phyloP scores from a whole-genome alignment of 768 basidiomycete genomes.

The Termitomyces sp. region DNA sequence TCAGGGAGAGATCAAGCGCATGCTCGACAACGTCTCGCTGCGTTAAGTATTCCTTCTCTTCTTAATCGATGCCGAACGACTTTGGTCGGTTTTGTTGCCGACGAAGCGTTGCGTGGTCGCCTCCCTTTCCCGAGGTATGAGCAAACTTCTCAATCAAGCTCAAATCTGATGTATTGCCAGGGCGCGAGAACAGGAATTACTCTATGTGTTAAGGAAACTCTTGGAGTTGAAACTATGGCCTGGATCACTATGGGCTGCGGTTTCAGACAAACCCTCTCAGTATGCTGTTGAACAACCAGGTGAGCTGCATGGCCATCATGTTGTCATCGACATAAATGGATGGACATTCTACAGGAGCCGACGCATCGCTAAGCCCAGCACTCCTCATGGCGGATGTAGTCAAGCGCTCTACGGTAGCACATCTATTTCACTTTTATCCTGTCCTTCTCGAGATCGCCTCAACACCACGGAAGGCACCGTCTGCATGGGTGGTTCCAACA shows the following conservation, averaged over 20 bases:
- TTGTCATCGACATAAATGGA: not conserved
- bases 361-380: constrained; percentile 43
- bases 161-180: constrained; percentile 31
- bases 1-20: constrained; percentile 60
- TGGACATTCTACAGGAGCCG: constrained; percentile 27
- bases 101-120: constrained; percentile 79
- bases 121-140: constrained; percentile 82
- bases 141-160: not conserved
- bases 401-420: constrained; percentile 72
- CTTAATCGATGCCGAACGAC: constrained; percentile 71
- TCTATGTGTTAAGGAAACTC: constrained; percentile 82
- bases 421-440: constrained; percentile 86
- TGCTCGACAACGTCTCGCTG: constrained; percentile 64
- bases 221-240: constrained; percentile 67
- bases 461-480: constrained; percentile 62
- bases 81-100: constrained; percentile 75
- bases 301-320: constrained; percentile 24
- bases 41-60: constrained; percentile 66
- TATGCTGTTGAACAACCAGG: constrained; percentile 56
- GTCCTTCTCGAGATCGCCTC: constrained; percentile 78
- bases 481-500: constrained; percentile 51
- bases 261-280: constrained; percentile 60
- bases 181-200: constrained; percentile 82
- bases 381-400: constrained; percentile 66
- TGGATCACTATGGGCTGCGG: constrained; percentile 73